Evolutionary conservation across 2,329 filamentous ascomycete genomes (phyloP).

Genomic region (Pestalotiopsis fici): DNA sequence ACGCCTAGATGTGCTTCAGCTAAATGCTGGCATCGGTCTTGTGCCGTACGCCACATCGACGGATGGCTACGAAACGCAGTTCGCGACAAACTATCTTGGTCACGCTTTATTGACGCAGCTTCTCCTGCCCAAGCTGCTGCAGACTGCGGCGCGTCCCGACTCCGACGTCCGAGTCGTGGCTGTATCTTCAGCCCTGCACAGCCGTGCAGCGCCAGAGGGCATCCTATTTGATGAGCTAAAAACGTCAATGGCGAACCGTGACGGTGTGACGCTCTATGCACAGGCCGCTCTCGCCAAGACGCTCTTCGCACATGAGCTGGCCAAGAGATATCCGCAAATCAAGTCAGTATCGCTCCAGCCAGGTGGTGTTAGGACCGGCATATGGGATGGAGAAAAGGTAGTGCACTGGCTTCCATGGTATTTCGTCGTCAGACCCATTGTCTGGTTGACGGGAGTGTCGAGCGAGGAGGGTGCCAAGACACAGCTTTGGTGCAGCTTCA

Average conservation of each 20-base stretch:
- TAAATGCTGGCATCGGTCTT: slow-evolving; percentile 40
- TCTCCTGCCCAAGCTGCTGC: slow-evolving; percentile 9
- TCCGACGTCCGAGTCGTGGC: slow-evolving; percentile 15
- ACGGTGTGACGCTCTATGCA: slow-evolving; percentile 33
- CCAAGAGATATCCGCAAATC: slow-evolving; percentile 13
- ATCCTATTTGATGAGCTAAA: slow-evolving; percentile 12
- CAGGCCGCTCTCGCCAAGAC: slow-evolving; percentile 32
- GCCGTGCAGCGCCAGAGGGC: neutral
- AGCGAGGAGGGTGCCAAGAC: slow-evolving; percentile 34
- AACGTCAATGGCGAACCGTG: neutral
- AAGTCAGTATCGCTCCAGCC: slow-evolving; percentile 8
- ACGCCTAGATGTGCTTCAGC: slow-evolving; percentile 38
- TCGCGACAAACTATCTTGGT: slow-evolving; percentile 44
- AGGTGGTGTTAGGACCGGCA: slow-evolving; percentile 20
- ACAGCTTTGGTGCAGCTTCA: slow-evolving; percentile 37
- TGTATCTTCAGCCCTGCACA: slow-evolving; percentile 7
- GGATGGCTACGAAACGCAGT: slow-evolving; percentile 41
- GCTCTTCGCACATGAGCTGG: slow-evolving; percentile 11
- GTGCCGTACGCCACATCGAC: slow-evolving; percentile 16
- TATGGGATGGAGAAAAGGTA: slow-evolving; percentile 39
- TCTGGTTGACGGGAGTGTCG: slow-evolving; percentile 10
- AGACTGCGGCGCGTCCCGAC: slow-evolving; percentile 1
- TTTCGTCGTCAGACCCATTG: slow-evolving; percentile 9
- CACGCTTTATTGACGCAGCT: slow-evolving; percentile 37
- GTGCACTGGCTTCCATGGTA: slow-evolving; percentile 29